phyloP scores from a whole-genome alignment of 2,329 filamentous ascomycete genomes.

The Bipolaris zeicola region DNA sequence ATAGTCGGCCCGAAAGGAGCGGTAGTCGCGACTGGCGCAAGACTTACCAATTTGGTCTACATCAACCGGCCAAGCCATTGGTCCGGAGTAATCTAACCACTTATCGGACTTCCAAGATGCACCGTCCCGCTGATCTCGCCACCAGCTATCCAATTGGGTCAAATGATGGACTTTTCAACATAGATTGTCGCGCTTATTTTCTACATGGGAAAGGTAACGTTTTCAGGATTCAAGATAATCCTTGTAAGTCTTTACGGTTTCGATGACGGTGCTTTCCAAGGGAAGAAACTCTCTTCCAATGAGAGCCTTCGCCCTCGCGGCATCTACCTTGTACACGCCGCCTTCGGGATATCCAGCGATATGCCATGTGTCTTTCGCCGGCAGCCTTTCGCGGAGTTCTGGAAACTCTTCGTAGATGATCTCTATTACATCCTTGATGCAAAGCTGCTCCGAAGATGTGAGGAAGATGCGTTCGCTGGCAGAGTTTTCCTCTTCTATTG shows the following conservation, averaged over 20 bases:
- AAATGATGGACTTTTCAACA: background rate
- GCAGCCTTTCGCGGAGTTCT: slow-evolving; percentile 53
- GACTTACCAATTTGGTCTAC: background rate
- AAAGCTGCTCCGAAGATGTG: slow-evolving; percentile 57
- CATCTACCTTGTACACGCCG: background rate
- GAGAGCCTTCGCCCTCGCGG: background rate
- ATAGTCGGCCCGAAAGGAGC: background rate
- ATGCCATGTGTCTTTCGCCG: slow-evolving; percentile 21
- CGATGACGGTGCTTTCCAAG: background rate
- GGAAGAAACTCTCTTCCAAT: background rate
- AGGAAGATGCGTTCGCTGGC: slow-evolving; percentile 65
- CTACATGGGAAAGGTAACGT: background rate
- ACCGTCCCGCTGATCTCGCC: background rate
- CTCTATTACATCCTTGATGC: slow-evolving; percentile 61
- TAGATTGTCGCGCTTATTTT: background rate
- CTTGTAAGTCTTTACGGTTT: background rate
- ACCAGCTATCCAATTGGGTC: background rate
- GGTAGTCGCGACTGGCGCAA: background rate
- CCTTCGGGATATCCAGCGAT: background rate
- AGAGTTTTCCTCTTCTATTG: slow-evolving; percentile 57
- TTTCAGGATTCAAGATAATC: background rate
- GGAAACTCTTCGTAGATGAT: slow-evolving; percentile 60
- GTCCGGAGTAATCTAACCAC: background rate
- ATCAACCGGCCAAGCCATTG: background rate
- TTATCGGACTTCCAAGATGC: background rate